phyloP scores from a whole-genome alignment of 192 early-diverging fungal genomes.

The Mortierella alpina region DNA sequence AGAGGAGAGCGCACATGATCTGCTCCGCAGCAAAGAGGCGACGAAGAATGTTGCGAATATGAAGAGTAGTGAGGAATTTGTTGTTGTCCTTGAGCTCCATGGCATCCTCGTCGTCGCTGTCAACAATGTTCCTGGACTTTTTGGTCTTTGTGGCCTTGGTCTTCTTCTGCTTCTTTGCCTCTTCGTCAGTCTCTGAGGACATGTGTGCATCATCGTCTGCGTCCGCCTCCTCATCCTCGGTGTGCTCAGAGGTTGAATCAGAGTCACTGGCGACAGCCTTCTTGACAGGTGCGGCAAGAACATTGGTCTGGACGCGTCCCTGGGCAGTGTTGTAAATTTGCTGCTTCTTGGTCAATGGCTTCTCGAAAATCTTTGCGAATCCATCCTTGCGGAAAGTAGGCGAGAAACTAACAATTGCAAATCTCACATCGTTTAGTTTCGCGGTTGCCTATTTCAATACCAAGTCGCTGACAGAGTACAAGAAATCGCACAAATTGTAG shows the following conservation, averaged over 20 bases:
- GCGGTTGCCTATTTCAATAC: neutral
- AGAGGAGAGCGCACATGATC: constrained; percentile 81
- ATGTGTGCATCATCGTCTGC: constrained; percentile 52
- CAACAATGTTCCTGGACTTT: constrained; percentile 53
- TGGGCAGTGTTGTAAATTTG: constrained; percentile 36
- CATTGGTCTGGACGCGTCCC: constrained; percentile 40
- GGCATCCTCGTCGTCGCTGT: constrained; percentile 50
- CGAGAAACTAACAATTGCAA: constrained; percentile 62
- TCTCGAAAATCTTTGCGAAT: constrained; percentile 71
- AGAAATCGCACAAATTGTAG: no score
- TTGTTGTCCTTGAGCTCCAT: constrained; percentile 52
- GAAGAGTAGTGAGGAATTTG: constrained; percentile 74
- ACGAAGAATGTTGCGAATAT: constrained; percentile 82
- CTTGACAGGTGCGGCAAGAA: constrained; percentile 21
- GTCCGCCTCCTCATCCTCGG: constrained; percentile 38
- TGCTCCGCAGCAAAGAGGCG: constrained; percentile 84
- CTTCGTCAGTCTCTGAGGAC: constrained; percentile 52
- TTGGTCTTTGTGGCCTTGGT: constrained; percentile 57
- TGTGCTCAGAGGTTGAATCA: constrained; percentile 38
- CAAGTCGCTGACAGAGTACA: no score
- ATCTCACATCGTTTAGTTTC: neutral
- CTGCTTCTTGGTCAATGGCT: constrained; percentile 45
- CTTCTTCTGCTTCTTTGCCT: constrained; percentile 20
- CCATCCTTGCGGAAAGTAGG: constrained; percentile 86
- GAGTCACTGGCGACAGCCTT: constrained; percentile 46